Conservation (phyloP, 1,139 yeast genomes). For the Debaryomyces robertsiae region DNA sequence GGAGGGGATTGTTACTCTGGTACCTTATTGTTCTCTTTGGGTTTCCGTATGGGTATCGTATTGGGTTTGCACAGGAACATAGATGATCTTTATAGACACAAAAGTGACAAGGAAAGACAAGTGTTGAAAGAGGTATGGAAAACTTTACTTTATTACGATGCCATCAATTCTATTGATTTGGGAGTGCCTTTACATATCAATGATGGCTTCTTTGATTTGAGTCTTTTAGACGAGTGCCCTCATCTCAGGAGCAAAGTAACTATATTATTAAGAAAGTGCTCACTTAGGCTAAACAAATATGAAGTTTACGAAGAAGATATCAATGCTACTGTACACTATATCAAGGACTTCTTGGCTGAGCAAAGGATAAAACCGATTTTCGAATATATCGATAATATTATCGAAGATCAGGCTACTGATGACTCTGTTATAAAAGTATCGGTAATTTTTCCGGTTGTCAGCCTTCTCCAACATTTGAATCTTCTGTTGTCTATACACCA, state of each 20-base stretch:
- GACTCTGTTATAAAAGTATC: neutral
- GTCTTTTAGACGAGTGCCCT: neutral
- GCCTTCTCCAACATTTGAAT: slow-evolving; percentile 1
- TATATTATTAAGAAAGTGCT: slow-evolving; percentile 7
- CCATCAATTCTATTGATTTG: slow-evolving; percentile 9
- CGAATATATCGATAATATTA: neutral
- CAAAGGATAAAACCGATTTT: neutral
- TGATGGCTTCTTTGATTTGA: slow-evolving; percentile 3
- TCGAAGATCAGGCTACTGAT: neutral
- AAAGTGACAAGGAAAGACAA: slow-evolving; percentile 1
- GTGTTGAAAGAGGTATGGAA: slow-evolving; percentile 9
- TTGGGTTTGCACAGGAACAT: slow-evolving; percentile 11
- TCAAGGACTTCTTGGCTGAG: neutral
- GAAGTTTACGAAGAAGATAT: slow-evolving; percentile 9
- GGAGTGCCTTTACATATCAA: slow-evolving; percentile 11
- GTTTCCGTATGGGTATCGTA: slow-evolving; percentile 10
- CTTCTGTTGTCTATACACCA: neutral
- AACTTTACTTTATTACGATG: slow-evolving; percentile 9
- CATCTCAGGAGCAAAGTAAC: neutral
- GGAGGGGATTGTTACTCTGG: slow-evolving; percentile 10
- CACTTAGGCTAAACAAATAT: slow-evolving; percentile 1
- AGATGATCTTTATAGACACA: slow-evolving; percentile 5
- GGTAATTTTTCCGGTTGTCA: neutral
- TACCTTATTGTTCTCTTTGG: slow-evolving; percentile 8
- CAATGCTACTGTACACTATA: neutral